Percentiles rank a stretch among this genome's conserved stretches.
Conservation (phyloP, 2,329 filamentous ascomycete genomes). For the Penicillium italicum region DNA sequence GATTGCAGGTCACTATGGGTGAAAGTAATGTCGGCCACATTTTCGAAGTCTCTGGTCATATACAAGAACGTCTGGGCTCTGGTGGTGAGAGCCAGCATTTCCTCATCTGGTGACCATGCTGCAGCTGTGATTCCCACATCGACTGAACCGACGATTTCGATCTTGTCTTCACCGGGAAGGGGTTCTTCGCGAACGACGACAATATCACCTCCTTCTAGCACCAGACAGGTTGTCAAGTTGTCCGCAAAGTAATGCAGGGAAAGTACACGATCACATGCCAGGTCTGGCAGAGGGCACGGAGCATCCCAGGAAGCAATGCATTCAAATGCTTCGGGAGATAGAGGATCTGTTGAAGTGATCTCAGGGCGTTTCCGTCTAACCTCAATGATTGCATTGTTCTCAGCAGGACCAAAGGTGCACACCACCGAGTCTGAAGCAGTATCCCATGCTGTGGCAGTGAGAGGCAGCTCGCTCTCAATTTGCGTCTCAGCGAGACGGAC, state of each 20-base stretch:
- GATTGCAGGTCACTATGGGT: slow-evolving; percentile 71
- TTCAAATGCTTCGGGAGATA: slow-evolving; percentile 41
- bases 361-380: slow-evolving; percentile 53
- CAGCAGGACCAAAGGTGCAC: slow-evolving; percentile 77
- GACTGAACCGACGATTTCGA: slow-evolving; percentile 93
- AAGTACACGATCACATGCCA: slow-evolving; percentile 71
- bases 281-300: slow-evolving; percentile 70
- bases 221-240: slow-evolving; percentile 70
- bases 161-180: slow-evolving; percentile 65
- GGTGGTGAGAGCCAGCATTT: slow-evolving; percentile 79
- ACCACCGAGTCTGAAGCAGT: slow-evolving; percentile 71
- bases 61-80: slow-evolving; percentile 75
- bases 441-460: slow-evolving; percentile 85
- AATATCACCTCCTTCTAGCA: slow-evolving; percentile 88
- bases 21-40: slow-evolving; percentile 70
- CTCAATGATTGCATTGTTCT: slow-evolving; percentile 67
- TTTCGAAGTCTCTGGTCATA: slow-evolving; percentile 90
- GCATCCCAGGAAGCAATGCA: slow-evolving; percentile 84
- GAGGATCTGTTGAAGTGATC: slow-evolving; percentile 39
- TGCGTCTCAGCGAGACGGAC: slow-evolving; percentile 66
- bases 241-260: slow-evolving; percentile 83
- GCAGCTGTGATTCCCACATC: slow-evolving; percentile 88
- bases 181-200: slow-evolving; percentile 74
- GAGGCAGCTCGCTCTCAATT: slow-evolving; percentile 56
- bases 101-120: slow-evolving; percentile 92